These are phyloP conservation scores for Trapa bicornis DNA, from an alignment of 345 rosid species.

Conservation along the genomic window DNA sequence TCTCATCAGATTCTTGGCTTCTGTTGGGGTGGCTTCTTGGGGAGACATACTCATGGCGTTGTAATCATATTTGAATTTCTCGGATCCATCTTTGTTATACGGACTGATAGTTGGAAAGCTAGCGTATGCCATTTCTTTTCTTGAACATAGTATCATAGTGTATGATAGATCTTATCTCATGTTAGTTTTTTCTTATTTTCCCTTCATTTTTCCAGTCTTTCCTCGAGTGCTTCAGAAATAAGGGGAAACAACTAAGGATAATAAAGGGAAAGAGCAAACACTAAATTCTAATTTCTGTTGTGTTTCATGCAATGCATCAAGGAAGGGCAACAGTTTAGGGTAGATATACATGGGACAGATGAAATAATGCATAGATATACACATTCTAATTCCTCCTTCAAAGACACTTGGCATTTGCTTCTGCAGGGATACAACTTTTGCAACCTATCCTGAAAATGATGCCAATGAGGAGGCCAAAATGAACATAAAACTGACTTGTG, in stretches of 20 bases:
- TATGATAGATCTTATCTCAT: background rate
- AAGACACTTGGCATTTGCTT: background rate
- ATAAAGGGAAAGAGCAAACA: too few relatives aligned
- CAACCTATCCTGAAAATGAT: background rate
- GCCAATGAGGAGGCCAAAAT: background rate
- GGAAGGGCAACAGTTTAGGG: background rate
- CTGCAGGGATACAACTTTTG: background rate
- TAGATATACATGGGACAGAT: too few relatives aligned
- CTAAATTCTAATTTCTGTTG: background rate
- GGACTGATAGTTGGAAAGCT: background rate
- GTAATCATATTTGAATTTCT: background rate
- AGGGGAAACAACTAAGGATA: too few relatives aligned
- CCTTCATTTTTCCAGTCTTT: background rate
- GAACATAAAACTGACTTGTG: background rate
- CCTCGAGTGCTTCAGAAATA: background rate
- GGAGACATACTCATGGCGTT: background rate
- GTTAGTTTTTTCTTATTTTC: background rate
- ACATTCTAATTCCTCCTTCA: too few relatives aligned
- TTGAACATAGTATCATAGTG: background rate
- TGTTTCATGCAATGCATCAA: background rate
- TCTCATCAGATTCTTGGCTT: background rate
- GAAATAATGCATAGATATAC: too few relatives aligned
- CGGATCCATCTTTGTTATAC: background rate
- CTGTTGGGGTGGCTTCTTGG: background rate
- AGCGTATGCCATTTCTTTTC: background rate